Percentiles rank a stretch among this genome's conserved stretches.
These are phyloP conservation scores for Solanum hybrid DNA, from an alignment of 305 asterid species.

Conservation along the genomic window DNA sequence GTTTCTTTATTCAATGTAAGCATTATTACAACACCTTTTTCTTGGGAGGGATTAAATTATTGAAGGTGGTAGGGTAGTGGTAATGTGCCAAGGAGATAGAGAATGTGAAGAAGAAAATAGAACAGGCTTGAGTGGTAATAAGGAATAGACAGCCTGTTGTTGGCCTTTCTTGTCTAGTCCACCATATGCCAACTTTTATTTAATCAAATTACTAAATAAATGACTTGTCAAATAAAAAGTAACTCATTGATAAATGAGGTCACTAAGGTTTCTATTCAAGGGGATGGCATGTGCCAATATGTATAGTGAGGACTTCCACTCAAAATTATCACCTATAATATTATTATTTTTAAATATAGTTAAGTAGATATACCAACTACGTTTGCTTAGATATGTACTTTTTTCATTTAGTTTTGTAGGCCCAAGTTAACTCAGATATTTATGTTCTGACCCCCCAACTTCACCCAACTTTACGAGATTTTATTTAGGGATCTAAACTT, in stretches of 20 bases:
- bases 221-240: background rate
- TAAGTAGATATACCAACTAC: background rate
- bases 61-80: background rate
- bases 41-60: background rate
- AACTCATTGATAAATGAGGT: background rate
- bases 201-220: background rate
- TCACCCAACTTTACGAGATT: background rate
- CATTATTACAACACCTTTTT: background rate
- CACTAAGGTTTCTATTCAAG: background rate
- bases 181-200: background rate
- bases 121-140: conserved; percentile 5
- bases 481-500: background rate
- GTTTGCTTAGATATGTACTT: background rate
- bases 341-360: background rate
- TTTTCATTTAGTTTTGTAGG: background rate
- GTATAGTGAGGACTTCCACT: background rate
- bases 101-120: conserved; percentile 7
- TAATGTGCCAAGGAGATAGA: conserved; percentile 5
- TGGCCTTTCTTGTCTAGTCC: background rate
- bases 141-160: conserved; percentile 5
- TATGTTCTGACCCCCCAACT: background rate
- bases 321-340: background rate
- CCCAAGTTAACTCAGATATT: background rate
- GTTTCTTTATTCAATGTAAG: background rate
- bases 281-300: background rate